phyloP scores from a whole-genome alignment of 1,284 basidiomycete species.

The Calocybe gambosa region DNA sequence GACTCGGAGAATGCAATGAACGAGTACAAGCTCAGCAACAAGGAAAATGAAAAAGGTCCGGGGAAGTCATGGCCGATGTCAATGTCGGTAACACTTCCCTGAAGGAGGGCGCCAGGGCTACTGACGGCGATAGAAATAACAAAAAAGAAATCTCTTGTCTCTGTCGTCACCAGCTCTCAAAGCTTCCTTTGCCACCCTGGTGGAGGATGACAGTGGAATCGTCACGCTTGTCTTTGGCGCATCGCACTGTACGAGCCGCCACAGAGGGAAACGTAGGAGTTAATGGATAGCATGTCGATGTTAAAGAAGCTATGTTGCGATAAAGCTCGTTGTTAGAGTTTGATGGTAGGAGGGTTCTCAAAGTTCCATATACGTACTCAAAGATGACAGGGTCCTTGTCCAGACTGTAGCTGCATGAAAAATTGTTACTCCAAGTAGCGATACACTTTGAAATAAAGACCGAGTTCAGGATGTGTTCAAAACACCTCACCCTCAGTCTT shows the following conservation, averaged over 20 bases:
- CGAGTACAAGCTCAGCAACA: neutral
- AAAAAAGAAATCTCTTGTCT: neutral
- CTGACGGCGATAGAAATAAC: neutral
- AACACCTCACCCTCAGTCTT: constrained; percentile 2
- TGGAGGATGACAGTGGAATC: constrained; percentile 7
- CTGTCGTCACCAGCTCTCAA: neutral
- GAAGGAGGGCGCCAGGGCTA: neutral
- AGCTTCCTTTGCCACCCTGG: constrained; percentile 5
- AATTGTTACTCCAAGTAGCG: neutral
- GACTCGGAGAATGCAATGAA: neutral
- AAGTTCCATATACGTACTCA: constrained; percentile 14
- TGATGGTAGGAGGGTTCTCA: constrained; percentile 16
- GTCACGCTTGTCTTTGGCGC: constrained; percentile 4
- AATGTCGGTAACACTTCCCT: neutral
- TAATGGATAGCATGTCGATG: constrained; percentile 16
- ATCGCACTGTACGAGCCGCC: neutral
- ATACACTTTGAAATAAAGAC: neutral
- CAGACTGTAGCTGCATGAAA: neutral
- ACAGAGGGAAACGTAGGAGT: constrained; percentile 13
- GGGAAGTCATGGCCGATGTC: neutral
- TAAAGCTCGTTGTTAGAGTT: constrained; percentile 18
- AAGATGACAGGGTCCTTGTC: neutral
- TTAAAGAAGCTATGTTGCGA: constrained; percentile 10
- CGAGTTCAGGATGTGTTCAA: neutral
- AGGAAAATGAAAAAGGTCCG: neutral